A percentile compares a stretch with the other conserved stretches of the same genome.
These are phyloP conservation scores for Aspergillus amoenus DNA, from an alignment of 2,329 filamentous ascomycete genomes.

Conservation along the genomic window DNA sequence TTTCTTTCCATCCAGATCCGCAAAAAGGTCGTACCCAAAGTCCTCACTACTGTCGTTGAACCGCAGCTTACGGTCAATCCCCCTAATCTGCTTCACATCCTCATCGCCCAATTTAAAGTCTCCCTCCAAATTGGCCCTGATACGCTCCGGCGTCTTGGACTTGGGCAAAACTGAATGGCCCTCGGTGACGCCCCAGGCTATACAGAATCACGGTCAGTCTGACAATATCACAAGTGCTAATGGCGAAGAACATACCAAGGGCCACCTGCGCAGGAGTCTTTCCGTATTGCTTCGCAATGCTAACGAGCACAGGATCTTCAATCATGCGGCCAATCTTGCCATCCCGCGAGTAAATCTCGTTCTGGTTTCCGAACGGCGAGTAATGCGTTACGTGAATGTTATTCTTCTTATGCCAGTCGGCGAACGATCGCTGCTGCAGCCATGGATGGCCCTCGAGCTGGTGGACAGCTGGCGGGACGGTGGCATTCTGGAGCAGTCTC, in stretches of 20 bases:
- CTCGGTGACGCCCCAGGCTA: slow-evolving; percentile 55
- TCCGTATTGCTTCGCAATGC: slow-evolving; percentile 54
- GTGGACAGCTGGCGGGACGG: slow-evolving; percentile 49
- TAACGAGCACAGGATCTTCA: slow-evolving; percentile 50
- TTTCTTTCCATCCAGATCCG: slow-evolving; percentile 54
- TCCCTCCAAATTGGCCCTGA: slow-evolving; percentile 44
- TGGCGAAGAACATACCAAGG: slow-evolving; percentile 35
- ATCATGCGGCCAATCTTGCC: slow-evolving; percentile 50
- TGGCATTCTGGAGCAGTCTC: slow-evolving; percentile 45
- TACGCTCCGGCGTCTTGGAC: slow-evolving; percentile 47
- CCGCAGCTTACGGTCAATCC: slow-evolving; percentile 60
- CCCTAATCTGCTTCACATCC: slow-evolving; percentile 57
- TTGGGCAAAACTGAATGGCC: slow-evolving; percentile 56
- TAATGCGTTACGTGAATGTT: slow-evolving; percentile 57
- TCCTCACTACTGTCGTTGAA: slow-evolving; percentile 60
- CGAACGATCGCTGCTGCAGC: slow-evolving; percentile 51
- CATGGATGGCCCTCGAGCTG: slow-evolving; percentile 56
- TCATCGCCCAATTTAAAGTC: slow-evolving; percentile 60
- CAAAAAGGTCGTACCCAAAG: slow-evolving; percentile 61
- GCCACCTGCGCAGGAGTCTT: slow-evolving; percentile 54
- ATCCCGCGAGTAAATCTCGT: slow-evolving; percentile 48
- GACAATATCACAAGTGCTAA: too few relatives aligned
- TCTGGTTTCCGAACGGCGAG: slow-evolving; percentile 56
- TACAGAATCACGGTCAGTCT: background rate
- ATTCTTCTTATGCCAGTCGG: slow-evolving; percentile 50